phyloP scores from a whole-genome alignment of 805 yeast species.

The Metschnikowia aberdeeniae region DNA sequence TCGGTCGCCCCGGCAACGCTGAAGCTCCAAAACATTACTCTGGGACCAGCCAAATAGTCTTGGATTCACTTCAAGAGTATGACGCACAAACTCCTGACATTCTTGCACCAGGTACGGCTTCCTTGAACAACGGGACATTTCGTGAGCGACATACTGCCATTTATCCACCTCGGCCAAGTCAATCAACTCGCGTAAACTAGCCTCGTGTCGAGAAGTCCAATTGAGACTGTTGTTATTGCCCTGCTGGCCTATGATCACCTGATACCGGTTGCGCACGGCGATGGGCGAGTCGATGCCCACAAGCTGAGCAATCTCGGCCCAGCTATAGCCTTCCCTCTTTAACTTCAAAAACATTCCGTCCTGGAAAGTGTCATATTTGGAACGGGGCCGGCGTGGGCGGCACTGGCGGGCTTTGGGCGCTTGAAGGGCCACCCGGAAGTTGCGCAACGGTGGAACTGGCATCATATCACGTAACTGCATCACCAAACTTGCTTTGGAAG shows the following conservation, averaged over 20 bases:
- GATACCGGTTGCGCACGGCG: conserved; percentile 76
- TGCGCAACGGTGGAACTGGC: conserved; percentile 49
- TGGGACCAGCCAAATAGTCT: conserved; percentile 53
- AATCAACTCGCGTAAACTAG: conserved; percentile 45
- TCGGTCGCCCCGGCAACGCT: background rate
- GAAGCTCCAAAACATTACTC: conserved; percentile 27
- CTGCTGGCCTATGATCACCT: conserved; percentile 78
- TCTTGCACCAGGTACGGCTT: conserved; percentile 49
- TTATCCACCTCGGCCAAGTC: conserved; percentile 33
- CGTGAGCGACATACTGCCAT: conserved; percentile 49
- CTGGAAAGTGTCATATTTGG: conserved; percentile 68
- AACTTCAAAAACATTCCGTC: conserved; percentile 60
- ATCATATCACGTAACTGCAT: conserved; percentile 30
- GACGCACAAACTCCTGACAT: conserved; percentile 51
- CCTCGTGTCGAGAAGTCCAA: conserved; percentile 49
- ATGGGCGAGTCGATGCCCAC: conserved; percentile 62
- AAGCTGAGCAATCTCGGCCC: conserved; percentile 70
- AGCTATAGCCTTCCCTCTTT: conserved; percentile 59
- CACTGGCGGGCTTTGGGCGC: conserved; percentile 38
- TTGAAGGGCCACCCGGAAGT: conserved; percentile 39
- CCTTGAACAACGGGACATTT: conserved; percentile 52
- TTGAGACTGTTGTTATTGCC: conserved; percentile 64
- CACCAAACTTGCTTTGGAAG: conserved; percentile 12
- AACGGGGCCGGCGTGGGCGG: conserved; percentile 52
- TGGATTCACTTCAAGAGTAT: conserved; percentile 54